Percentiles rank a stretch among this genome's conserved stretches.
Evolutionary conservation across 441 rosid species (phyloP).

Genomic region (Corymbia calophylla): DNA sequence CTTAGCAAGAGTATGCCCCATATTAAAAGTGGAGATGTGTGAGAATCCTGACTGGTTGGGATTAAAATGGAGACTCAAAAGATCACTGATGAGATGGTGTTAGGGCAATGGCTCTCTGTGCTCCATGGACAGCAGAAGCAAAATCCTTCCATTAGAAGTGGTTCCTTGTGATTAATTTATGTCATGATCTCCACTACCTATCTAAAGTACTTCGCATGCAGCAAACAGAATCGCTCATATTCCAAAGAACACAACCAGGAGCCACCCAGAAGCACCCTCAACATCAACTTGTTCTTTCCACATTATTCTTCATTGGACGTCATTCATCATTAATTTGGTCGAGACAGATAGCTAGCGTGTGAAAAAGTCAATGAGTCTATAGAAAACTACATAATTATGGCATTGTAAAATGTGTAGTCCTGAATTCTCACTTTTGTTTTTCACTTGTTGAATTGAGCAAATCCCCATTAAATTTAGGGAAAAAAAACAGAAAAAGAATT

Average conservation of each 20-base stretch:
- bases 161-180: not conserved
- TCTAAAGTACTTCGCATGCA: not conserved
- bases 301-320: not conserved
- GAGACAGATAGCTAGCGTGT: not conserved
- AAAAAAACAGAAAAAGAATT: not conserved
- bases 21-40: not conserved
- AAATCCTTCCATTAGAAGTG: rapidly evolving
- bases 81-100: not conserved
- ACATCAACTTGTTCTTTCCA: not conserved
- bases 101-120: not conserved
- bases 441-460: not conserved
- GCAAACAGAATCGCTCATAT: not conserved
- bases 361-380: not conserved
- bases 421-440: not conserved
- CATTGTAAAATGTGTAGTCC: not conserved
- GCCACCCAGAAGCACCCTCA: not conserved
- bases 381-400: too few relatives aligned
- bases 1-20: rapidly evolving
- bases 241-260: not conserved
- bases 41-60: not conserved
- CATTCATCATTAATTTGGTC: not conserved
- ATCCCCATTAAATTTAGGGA: not conserved
- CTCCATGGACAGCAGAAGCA: not conserved
- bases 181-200: not conserved
- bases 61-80: not conserved